Percentiles rank a stretch among this genome's conserved stretches.
phyloP scores from a whole-genome alignment of 2,329 filamentous ascomycete genomes.

The Talaromyces pinophilus region DNA sequence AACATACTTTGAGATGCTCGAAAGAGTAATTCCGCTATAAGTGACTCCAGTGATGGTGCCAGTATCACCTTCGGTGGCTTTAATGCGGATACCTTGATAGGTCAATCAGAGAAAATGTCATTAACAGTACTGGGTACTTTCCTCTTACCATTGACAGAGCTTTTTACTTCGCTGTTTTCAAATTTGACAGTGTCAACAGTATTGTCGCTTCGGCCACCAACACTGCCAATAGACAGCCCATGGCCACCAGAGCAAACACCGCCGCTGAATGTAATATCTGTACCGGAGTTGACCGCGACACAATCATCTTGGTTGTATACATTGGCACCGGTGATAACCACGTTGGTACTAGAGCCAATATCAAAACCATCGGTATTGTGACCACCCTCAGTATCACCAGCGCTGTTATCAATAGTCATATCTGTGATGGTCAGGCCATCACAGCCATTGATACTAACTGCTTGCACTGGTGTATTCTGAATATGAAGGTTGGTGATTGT shows the following conservation, averaged over 20 bases:
- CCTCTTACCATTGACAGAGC: constrained; percentile 39
- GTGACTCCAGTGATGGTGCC: constrained; percentile 52
- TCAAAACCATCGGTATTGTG: constrained; percentile 64
- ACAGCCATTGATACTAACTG: constrained; percentile 40
- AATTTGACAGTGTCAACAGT: constrained; percentile 55
- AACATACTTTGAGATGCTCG: constrained; percentile 35
- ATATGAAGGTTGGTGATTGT: constrained; percentile 36
- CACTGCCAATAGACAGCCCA: constrained; percentile 37
- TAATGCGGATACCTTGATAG: constrained; percentile 56
- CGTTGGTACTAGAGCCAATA: constrained; percentile 51
- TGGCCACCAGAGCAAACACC: constrained; percentile 47
- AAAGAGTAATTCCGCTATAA: constrained; percentile 52
- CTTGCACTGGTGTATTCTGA: constrained; percentile 40
- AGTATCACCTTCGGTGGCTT: constrained; percentile 55
- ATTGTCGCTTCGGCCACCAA: constrained; percentile 55
- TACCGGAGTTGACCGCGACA: constrained; percentile 58
- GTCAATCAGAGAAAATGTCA: not conserved
- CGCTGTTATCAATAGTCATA: constrained; percentile 60
- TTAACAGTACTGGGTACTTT: constrained; percentile 22
- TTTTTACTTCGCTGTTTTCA: constrained; percentile 49
- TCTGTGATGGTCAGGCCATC: constrained; percentile 55
- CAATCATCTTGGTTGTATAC: constrained; percentile 65
- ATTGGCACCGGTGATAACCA: constrained; percentile 55
- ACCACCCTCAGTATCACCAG: constrained; percentile 49
- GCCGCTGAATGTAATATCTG: constrained; percentile 42